Percentiles rank a stretch among this genome's conserved stretches.
Conservation (phyloP, 441 rosid genomes). For the Euphorbia schlechtendalii region DNA sequence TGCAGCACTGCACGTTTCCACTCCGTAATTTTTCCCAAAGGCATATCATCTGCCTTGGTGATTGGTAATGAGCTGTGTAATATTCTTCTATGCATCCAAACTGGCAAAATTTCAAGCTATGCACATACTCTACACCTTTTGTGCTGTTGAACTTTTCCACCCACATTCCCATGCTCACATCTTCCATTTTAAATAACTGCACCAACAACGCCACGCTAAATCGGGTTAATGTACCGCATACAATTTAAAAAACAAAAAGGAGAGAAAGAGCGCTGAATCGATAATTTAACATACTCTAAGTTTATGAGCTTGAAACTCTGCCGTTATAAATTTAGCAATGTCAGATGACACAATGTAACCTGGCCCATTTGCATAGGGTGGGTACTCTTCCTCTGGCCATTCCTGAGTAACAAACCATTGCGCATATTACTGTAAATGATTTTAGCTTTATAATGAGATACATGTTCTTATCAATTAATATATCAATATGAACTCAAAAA, state of each 20-base stretch:
- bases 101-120: constrained; percentile 80
- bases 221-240: not conserved
- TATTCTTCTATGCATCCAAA: constrained; percentile 79
- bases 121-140: constrained; percentile 66
- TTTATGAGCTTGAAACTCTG: constrained; percentile 66
- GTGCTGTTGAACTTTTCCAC: constrained; percentile 77
- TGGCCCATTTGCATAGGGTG: constrained; percentile 96
- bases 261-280: not conserved
- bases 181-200: too few relatives aligned
- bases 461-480: not conserved
- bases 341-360: constrained; percentile 81
- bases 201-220: constrained; percentile 9
- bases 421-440: not conserved
- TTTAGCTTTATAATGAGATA: not conserved
- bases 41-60: constrained; percentile 98
- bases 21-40: constrained; percentile 71
- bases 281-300: constrained; percentile 59
- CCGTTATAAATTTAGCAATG: constrained; percentile 60
- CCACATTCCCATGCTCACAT: constrained; percentile 99
- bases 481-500: not conserved
- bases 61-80: constrained; percentile 94
- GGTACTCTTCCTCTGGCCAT: constrained; percentile 97
- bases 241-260: too few relatives aligned
- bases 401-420: constrained; percentile 36
- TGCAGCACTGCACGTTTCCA: constrained; percentile 68